Conservation (phyloP, 352 stramenopile species). For the Phytophthora pinifolia region DNA sequence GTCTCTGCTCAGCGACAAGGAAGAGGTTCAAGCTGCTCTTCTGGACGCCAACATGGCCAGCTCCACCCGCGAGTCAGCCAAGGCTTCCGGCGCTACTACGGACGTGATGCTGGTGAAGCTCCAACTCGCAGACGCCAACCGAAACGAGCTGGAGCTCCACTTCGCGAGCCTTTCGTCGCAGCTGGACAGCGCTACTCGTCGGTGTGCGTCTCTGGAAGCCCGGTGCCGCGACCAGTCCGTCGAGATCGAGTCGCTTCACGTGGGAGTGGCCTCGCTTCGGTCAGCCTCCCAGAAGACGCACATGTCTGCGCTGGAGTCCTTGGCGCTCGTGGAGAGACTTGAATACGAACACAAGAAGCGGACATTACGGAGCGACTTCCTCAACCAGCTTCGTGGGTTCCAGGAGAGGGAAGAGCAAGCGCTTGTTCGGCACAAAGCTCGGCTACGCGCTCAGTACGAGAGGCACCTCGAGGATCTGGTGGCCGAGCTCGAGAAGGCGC, state of each 20-base stretch:
- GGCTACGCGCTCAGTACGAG: slow-evolving; percentile 61
- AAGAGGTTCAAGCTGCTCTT: slow-evolving; percentile 37
- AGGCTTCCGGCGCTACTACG: slow-evolving; percentile 14
- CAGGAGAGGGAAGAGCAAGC: slow-evolving; percentile 69
- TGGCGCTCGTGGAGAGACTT: slow-evolving; percentile 48
- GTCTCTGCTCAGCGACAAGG: slow-evolving; percentile 35
- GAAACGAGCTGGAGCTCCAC: slow-evolving; percentile 50
- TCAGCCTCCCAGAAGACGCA: slow-evolving; percentile 51
- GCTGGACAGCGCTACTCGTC: slow-evolving; percentile 45
- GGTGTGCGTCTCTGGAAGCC: slow-evolving; percentile 37
- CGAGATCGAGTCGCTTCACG: slow-evolving; percentile 52
- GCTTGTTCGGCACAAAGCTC: slow-evolving; percentile 66
- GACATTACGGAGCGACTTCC: slow-evolving; percentile 55
- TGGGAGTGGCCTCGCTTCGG: slow-evolving; percentile 53
- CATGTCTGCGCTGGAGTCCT: slow-evolving; percentile 47
- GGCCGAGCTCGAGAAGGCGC: slow-evolving; percentile 59
- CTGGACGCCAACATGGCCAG: slow-evolving; percentile 33
- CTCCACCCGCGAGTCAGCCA: slow-evolving; percentile 10
- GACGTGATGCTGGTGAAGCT: slow-evolving; percentile 71
- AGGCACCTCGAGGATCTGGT: slow-evolving; percentile 63
- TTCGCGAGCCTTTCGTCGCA: slow-evolving; percentile 50
- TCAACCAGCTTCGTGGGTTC: slow-evolving; percentile 64
- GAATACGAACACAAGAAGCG: slow-evolving; percentile 83
- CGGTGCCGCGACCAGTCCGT: slow-evolving; percentile 54
- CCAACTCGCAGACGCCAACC: slow-evolving; percentile 55